phyloP scores from a whole-genome alignment of 2,329 filamentous ascomycete species.

The Aspergillus sp. region DNA sequence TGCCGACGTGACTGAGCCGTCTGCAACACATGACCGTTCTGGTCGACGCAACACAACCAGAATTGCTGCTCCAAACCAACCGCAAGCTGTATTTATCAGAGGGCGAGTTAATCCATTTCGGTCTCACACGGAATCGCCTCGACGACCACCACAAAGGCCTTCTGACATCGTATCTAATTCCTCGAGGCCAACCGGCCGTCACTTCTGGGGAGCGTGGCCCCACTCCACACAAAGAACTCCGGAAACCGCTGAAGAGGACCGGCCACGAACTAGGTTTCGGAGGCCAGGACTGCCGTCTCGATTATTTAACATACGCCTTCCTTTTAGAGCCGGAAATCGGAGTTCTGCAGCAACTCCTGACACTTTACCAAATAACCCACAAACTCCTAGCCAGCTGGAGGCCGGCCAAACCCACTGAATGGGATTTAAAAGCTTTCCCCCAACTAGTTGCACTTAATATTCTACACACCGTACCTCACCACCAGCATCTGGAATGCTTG shows the following conservation, averaged over 20 bases:
- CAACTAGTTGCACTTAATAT: background rate
- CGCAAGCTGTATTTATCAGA: slow-evolving; percentile 37
- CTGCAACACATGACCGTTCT: slow-evolving; percentile 30
- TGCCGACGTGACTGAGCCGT: slow-evolving; percentile 50
- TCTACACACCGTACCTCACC: background rate
- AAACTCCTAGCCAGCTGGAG: slow-evolving; percentile 23
- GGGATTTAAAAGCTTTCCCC: background rate
- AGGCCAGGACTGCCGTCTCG: background rate
- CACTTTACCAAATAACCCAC: background rate
- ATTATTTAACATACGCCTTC: slow-evolving; percentile 1
- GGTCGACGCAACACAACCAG: slow-evolving; percentile 29
- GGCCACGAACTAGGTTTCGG: background rate
- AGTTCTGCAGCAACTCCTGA: background rate
- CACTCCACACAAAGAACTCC: background rate
- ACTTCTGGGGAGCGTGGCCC: slow-evolving; percentile 3
- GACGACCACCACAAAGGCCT: slow-evolving; percentile 34
- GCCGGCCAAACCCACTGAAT: slow-evolving; percentile 18
- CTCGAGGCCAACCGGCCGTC: background rate
- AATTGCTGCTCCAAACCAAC: slow-evolving; percentile 28
- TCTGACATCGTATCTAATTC: slow-evolving; percentile 13
- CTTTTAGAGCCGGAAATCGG: background rate
- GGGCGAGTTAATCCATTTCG: slow-evolving; percentile 33
- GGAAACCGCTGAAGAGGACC: background rate
- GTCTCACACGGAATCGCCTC: slow-evolving; percentile 37
- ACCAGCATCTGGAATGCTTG: slow-evolving; percentile 4